These are phyloP conservation scores for Mortierella sp. DNA, from an alignment of 371 early-diverging fungal species.

Conservation along the genomic window DNA sequence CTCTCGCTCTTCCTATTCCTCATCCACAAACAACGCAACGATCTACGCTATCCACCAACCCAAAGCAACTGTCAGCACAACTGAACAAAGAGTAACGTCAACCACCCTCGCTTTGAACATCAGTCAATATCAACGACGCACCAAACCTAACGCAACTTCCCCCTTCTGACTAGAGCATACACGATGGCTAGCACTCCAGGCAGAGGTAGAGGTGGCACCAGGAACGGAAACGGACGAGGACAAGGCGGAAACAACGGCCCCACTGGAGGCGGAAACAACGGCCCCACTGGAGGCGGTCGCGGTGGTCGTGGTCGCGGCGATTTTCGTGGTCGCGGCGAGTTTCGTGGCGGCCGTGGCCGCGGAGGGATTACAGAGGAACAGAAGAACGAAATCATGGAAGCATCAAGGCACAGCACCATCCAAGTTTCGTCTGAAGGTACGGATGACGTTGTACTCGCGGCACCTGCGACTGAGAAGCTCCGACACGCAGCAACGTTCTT, in stretches of 20 bases:
- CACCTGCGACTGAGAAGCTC: slow-evolving; percentile 1
- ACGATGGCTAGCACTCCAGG: too few species aligned
- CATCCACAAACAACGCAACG: not conserved
- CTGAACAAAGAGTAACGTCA: too few species aligned
- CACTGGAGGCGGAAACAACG: not conserved
- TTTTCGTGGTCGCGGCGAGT: not conserved
- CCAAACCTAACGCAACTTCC: too few species aligned
- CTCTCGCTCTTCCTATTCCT: not conserved
- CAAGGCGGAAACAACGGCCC: too few species aligned
- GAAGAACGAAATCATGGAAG: slow-evolving; percentile 5
- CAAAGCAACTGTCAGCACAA: too few species aligned
- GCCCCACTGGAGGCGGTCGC: not conserved
- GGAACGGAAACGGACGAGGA: too few species aligned
- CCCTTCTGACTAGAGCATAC: too few species aligned
- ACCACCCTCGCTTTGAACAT: too few species aligned
- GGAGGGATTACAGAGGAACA: slow-evolving; percentile 10
- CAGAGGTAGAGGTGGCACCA: too few species aligned
- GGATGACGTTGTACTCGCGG: slow-evolving; percentile 40
- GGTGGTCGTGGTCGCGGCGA: not conserved
- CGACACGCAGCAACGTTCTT: slow-evolving; percentile 20
- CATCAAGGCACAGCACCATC: slow-evolving; percentile 8
- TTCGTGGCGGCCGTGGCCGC: slow-evolving; percentile 2
- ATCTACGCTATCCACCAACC: too few species aligned
- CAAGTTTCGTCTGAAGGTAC: slow-evolving; percentile 47
- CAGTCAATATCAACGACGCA: too few species aligned